Base-by-base conservation (phyloP, 2,329 filamentous ascomycete species). In the Raffaelea arxii region DNA sequence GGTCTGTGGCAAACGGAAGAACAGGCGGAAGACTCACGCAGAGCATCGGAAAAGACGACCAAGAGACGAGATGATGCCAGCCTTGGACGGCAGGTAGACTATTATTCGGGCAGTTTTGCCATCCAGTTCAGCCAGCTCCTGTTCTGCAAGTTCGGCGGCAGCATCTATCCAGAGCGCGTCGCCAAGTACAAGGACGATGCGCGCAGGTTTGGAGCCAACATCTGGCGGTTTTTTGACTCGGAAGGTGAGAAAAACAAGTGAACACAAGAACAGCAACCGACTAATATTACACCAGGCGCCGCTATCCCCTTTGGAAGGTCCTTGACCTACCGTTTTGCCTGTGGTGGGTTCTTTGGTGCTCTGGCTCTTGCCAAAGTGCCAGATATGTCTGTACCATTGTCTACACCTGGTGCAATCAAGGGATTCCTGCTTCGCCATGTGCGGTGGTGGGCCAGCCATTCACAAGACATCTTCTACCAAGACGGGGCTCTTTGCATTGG, bases 221-320 rank as follows among this genome's bases (percentile, higher is more conserved):
- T 69, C 41, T 70, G 66, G 65, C 54, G 58, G 16, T 70, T 68
- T 44, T 70, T 70, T 52, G 65, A 68, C 43, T 43, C 49, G 0
- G 56, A 63, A 30, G 67, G 66, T 67, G 49, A 25, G 53, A 41
- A 4, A 14, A 12, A 16, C 41, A 22, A 32, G 27, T 32, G 27
- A 32, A 32, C 27, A 10, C 9, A 32, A 9, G 27, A 32, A 16
- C 27, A 16, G 10, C 21, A 6, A 5, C 32, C 18, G 18, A 4
- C 18, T 7, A 16, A 14, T 14, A 21, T 41, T 6, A 22, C 40
- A 4, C 6, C 9, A 65, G 67, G 68, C 4, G 61, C 66, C 9
- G 63, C 66, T 1, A 70, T 71, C 18, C 67, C 67, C 0, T 71
- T 70, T 49, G 67, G 68, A 4, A 59, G 68, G 36, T 67, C 63